A percentile compares a stretch with the other conserved stretches of the same genome.
Conservation (phyloP, 306 rosid species). For the Prunus mongolica region DNA sequence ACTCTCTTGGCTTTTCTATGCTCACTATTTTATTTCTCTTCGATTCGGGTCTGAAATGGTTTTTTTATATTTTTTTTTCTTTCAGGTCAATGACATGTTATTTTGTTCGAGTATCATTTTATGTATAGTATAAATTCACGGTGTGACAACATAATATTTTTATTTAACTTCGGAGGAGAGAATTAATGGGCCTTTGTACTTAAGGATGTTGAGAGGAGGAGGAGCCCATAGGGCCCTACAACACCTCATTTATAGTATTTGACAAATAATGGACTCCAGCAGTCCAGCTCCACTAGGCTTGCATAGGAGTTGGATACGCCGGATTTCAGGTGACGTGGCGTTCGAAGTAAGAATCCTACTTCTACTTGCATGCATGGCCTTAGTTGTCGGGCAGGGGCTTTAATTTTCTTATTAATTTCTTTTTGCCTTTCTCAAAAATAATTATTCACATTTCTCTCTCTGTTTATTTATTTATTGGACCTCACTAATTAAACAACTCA, state of each 20-base stretch:
- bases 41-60: not conserved
- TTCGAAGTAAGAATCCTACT: slow-evolving; percentile 26
- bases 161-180: too few species aligned
- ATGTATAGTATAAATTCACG: not conserved
- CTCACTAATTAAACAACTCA: not conserved
- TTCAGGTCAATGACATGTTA: not conserved
- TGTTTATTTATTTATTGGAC: not conserved
- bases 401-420: not conserved
- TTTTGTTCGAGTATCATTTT: not conserved
- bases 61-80: too few species aligned
- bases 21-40: not conserved
- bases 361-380: slow-evolving; percentile 19
- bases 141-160: not conserved
- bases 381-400: not conserved
- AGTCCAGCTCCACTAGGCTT: not conserved
- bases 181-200: not conserved
- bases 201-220: not conserved
- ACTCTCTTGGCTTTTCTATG: slow-evolving; percentile 11
- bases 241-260: not conserved
- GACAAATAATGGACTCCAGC: slow-evolving; percentile 1
- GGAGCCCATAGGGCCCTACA: not conserved
- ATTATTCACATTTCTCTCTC: not conserved
- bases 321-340: slow-evolving; percentile 44
- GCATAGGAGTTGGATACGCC: slow-evolving; percentile 43
- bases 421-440: not conserved